Evolutionary conservation across 2,329 filamentous ascomycete genomes (phyloP), one percentile per base, ranked within the genome.

Genomic region (Fusarium sp.): DNA sequence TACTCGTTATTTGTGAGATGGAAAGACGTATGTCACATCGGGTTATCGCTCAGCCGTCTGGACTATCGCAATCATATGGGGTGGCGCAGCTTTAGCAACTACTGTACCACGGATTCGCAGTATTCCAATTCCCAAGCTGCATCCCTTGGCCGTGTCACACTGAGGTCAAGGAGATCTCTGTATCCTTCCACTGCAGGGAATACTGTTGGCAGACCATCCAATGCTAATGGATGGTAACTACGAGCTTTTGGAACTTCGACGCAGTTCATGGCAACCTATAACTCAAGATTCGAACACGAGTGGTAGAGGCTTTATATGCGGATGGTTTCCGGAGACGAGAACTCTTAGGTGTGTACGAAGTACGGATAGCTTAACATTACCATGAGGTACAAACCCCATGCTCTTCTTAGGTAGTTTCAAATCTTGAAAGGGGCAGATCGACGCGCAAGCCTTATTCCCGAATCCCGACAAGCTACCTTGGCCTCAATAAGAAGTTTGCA

Each of bases 361-460:
- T 35, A 35, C 33, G 18, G 33, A 35, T 15, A 35, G 33, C 9
- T 35, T n/a, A n/a, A n/a, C n/a, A n/a, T n/a, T n/a, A n/a, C n/a
- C n/a, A n/a, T 26, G 24, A 44, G n/a, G 28, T 44, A 42, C 42
- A 65, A 61, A 41, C 16, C 44, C 38, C 64, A 57, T 48, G 30
- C 54, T 35, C 53, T 24, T 57, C 42, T 70, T 20, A 35, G 33
- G 16, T 35, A 24, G 61, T 70, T 65, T 71, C 65, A 65, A n/a
- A 50, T 56, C 51, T 59, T 36, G 24, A 58, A 56, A 69, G 47
- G 65, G 57, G 70, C 44, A 26, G 54, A 35, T 58, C 61, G 54
- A 66, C 70, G 61, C 55, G 66, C 70, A 73, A 60, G 60, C 62
- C 44, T 71, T 73, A 73, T 73, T 73, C 71, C 70, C 71, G 71